A percentile compares a stretch with the other conserved stretches of the same genome.
phyloP scores from a whole-genome alignment of 208 protist genomes.

The Leishmania arabica region DNA sequence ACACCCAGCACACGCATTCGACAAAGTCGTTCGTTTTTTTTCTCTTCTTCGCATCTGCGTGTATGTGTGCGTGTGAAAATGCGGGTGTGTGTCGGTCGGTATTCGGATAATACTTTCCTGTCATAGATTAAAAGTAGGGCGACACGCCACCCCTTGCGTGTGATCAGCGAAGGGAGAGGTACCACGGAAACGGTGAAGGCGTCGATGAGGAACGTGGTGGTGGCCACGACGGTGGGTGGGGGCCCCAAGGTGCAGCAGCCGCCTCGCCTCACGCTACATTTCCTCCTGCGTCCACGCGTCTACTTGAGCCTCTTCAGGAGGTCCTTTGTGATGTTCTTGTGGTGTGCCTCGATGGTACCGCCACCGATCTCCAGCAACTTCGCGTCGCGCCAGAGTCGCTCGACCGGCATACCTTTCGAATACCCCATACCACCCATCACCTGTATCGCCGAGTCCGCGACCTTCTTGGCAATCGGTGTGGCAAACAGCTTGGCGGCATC shows the following conservation, averaged over 20 bases:
- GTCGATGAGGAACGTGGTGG: neutral
- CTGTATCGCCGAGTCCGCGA: constrained; percentile 95
- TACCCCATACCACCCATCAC: constrained; percentile 96
- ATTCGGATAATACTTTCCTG: neutral
- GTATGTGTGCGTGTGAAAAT: neutral
- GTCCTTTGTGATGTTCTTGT: constrained; percentile 85
- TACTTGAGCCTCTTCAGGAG: constrained; percentile 38
- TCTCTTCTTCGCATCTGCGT: neutral
- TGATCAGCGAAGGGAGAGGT: neutral
- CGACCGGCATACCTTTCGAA: constrained; percentile 95
- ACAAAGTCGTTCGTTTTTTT: neutral
- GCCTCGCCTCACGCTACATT: neutral
- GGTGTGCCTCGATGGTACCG: constrained; percentile 82
- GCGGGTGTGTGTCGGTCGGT: neutral
- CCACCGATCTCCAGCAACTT: constrained; percentile 96
- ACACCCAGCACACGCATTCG: neutral
- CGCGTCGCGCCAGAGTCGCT: constrained; percentile 95
- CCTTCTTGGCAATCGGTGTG: constrained; percentile 93
- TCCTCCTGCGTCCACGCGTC: neutral
- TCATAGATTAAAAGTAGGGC: neutral
- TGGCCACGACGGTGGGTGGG: neutral
- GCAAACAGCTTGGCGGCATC: constrained; percentile 94
- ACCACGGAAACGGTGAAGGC: neutral
- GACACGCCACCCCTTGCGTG: neutral
- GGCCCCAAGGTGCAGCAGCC: neutral